These are phyloP conservation scores for Oemleria cerasiformis DNA, from an alignment of 306 rosid species.

Conservation along the genomic window DNA sequence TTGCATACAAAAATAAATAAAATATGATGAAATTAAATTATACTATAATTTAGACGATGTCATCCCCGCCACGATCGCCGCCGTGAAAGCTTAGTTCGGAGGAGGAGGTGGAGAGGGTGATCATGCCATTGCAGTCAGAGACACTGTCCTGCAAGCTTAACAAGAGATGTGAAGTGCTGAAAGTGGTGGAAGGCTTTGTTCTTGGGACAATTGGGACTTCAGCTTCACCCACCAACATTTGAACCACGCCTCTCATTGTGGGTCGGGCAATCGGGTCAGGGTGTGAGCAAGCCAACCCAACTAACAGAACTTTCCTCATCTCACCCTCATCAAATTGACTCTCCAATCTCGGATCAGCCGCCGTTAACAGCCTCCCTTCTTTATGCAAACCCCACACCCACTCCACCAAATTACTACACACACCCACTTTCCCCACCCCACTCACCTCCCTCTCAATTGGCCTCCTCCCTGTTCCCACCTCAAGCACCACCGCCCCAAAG, in stretches of 20 bases:
- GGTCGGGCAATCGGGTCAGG: constrained; percentile 78
- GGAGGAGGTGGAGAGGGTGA: constrained; percentile 68
- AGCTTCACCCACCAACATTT: constrained; percentile 85
- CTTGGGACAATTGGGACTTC: constrained; percentile 81
- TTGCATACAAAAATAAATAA: constrained; percentile 20
- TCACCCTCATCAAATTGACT: constrained; percentile 64
- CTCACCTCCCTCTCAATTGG: constrained; percentile 73
- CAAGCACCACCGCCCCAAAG: constrained; percentile 91
- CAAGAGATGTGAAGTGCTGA: constrained; percentile 69
- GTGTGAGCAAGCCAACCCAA: constrained; percentile 85
- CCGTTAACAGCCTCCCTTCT: constrained; percentile 65
- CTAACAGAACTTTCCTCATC: constrained; percentile 61
- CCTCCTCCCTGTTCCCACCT: constrained; percentile 87
- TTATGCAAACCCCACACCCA: constrained; percentile 94
- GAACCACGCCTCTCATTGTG: constrained; percentile 78
- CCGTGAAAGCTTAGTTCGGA: constrained; percentile 59
- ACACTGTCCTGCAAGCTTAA: constrained; percentile 81
- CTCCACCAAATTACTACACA: constrained; percentile 74
- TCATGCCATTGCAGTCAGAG: constrained; percentile 76
- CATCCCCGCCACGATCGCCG: constrained; percentile 13
- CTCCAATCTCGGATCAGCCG: constrained; percentile 61
- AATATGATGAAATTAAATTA: background rate
- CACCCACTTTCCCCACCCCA: constrained; percentile 52
- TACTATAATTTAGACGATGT: constrained; percentile 41
- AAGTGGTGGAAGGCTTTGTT: constrained; percentile 62